Evolutionary conservation across 345 rosid genomes (phyloP), one percentile per base, ranked within the genome.

Genomic region (Populus alba): DNA sequence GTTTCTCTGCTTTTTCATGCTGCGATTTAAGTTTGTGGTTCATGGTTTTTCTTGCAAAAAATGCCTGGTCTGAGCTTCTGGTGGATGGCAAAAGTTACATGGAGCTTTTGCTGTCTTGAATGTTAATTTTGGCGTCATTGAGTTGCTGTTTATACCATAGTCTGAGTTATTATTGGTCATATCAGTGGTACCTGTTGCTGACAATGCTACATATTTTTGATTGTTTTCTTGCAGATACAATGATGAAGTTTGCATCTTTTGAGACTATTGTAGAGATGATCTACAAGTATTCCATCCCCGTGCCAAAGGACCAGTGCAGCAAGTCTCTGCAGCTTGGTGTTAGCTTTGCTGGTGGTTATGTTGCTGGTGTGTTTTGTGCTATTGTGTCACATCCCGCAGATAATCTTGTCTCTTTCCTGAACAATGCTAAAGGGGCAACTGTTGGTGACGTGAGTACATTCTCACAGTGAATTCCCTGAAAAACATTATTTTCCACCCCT

Each of bases 201-300:
- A 73, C 67, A 72, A 73, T 51, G 57, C 38, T 25, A 8, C 51
- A 22, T 23, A n/a, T 25, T 29, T 13, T 25, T 23, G 25, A 20
- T 39, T 37, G 16, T 37, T 79, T 45, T 51, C 37, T 81, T 81
- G 79, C 86, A 97, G 98, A 94, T 86, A 97, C 99, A 0, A 94
- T 97, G 99, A 97, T 94, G 99, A 97, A 97, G 83, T 97, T 97
- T 83, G 98, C 97, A 78, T 94, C 97, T 29, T 96, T 94, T 68
- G 98, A 94, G 85, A 90, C 91, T 78, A 92, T 90, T 80, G 98
- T 94, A 75, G 99, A 97, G 91, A 79, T 83, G 83, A 86, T 97
- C 61, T 94, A 97, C 85, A 94, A 94, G 90, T 83, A 91, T 71
- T 94, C 90, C 22, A 89, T 92, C 77, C 99, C 99, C 20, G 81